Evolutionary conservation across 1,139 yeast species (phyloP).

Genomic region (Pichia sp.): DNA sequence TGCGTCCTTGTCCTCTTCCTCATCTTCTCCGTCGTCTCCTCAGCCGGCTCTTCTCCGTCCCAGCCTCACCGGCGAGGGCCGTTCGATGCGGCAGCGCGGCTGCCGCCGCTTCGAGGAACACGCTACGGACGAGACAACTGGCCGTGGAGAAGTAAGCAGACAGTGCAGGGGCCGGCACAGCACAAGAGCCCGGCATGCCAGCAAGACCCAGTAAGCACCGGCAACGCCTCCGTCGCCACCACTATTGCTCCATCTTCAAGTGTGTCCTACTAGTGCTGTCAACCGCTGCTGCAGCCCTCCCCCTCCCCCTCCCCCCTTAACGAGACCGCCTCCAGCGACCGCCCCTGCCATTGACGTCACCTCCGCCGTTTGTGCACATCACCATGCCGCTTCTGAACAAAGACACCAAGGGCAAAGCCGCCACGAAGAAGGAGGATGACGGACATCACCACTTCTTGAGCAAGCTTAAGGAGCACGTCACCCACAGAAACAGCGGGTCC

Average conservation of each 20-base stretch:
- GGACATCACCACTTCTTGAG: conserved; percentile 7
- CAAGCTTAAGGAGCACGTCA: conserved; percentile 13
- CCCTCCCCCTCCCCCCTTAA: neutral
- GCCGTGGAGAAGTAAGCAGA: neutral
- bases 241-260: neutral
- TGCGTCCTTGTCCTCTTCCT: no score
- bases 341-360: neutral
- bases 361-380: neutral
- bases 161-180: neutral
- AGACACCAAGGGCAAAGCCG: conserved; percentile 1
- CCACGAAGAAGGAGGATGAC: conserved; percentile 3
- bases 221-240: neutral
- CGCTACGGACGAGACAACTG: neutral
- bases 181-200: no score
- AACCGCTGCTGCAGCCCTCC: neutral
- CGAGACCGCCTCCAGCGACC: neutral
- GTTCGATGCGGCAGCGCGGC: neutral
- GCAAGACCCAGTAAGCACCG: neutral
- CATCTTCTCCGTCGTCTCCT: no score
- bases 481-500: neutral
- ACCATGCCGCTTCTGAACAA: conserved; percentile 2
- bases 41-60: neutral
- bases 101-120: neutral
- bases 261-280: no score
- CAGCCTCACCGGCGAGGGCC: neutral